These are phyloP conservation scores for Falciphora oryzae DNA, from an alignment of 2,329 filamentous ascomycete genomes.

Conservation along the genomic window DNA sequence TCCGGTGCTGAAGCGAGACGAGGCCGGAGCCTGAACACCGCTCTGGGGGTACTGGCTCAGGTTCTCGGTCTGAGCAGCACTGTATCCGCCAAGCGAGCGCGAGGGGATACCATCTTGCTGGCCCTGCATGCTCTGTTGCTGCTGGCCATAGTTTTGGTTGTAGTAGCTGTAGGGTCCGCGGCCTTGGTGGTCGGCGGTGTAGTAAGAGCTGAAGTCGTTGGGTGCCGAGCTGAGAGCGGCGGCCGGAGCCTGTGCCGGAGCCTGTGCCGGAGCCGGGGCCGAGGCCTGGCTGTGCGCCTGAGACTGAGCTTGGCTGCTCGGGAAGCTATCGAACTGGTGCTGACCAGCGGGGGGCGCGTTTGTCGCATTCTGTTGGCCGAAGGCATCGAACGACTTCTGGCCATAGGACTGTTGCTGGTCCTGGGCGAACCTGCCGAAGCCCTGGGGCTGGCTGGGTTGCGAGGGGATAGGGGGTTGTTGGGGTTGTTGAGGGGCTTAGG, in stretches of 20 bases:
- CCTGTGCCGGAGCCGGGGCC: slow-evolving; percentile 48
- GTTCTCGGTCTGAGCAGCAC: slow-evolving; percentile 57
- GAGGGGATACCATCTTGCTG: slow-evolving; percentile 74
- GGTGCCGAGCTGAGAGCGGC: slow-evolving; percentile 68
- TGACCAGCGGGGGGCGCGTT: slow-evolving; percentile 35
- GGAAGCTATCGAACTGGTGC: slow-evolving; percentile 57
- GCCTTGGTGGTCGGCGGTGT: slow-evolving; percentile 67
- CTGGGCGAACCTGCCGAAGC: slow-evolving; percentile 58
- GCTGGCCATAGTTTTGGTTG: slow-evolving; percentile 54
- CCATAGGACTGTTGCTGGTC: slow-evolving; percentile 56
- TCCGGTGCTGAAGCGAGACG: slow-evolving; percentile 50
- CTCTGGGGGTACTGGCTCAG: slow-evolving; percentile 69
- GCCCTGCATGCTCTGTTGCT: slow-evolving; percentile 47
- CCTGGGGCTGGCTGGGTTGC: slow-evolving; percentile 50
- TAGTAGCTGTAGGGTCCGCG: slow-evolving; percentile 77
- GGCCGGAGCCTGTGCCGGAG: slow-evolving; percentile 45
- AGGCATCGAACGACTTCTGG: slow-evolving; percentile 85
- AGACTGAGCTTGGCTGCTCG: slow-evolving; percentile 49
- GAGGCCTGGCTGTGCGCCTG: slow-evolving; percentile 51
- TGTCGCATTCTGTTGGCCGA: slow-evolving; percentile 65
- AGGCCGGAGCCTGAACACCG: slow-evolving; percentile 42
- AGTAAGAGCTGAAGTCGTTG: slow-evolving; percentile 79
- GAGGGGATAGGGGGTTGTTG: slow-evolving; percentile 21
- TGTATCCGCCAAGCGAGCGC: slow-evolving; percentile 73
- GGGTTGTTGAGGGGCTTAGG: slow-evolving; percentile 35